Evolutionary conservation across 2,329 filamentous ascomycete species (phyloP), one percentile per base, ranked within the genome.

Genomic region (Moelleriella libera): DNA sequence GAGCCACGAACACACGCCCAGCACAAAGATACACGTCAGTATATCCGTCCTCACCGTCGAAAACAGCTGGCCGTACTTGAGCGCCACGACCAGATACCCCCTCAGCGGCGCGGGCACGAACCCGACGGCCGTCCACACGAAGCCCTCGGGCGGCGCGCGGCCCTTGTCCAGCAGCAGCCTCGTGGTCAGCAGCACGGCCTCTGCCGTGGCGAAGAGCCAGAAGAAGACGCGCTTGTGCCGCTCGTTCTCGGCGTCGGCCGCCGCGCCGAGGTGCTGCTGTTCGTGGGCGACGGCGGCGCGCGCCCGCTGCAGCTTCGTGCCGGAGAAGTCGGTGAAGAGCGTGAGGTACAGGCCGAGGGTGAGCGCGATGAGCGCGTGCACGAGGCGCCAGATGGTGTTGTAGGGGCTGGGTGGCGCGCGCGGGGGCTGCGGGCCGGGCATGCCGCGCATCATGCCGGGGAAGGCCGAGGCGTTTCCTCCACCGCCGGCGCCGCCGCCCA

Each of bases 141-240:
- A 72, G 3, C 83, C 83, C 30, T 69, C 64, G 3, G 75, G 76
- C 50, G 76, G 75, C 43, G 74, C 60, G 40, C 68, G 62, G 29
- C 74, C 74, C 54, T 76, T 78, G 55, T 88, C 83, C 46, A 87
- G 58, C 54, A 88, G 79, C 60, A 83, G 85, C 29, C 85, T 71
- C 31, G 76, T 80, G 1, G 79, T 83, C 53, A 90, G 77, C 52
- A 90, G 68, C 47, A 86, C 60, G 9, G 86, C 72, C 66, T 92
- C 85, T 32, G 78, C 81, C 0, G 85, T 87, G 5, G 84, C 82
- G 60, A 90, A 92, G n/a, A 85, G 74, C 69, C 81, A 87, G 63
- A 90, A 88, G 64, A 88, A 82, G 28, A 65, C 46, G 44, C 51
- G 56, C 52, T 59, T 63, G 42, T 58, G 61, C 45, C 55, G 60